Percentiles rank a stretch among this genome's conserved stretches.
Evolutionary conservation across 1,284 basidiomycete species (phyloP).

Genomic region (Stygiomarasmius scandens): DNA sequence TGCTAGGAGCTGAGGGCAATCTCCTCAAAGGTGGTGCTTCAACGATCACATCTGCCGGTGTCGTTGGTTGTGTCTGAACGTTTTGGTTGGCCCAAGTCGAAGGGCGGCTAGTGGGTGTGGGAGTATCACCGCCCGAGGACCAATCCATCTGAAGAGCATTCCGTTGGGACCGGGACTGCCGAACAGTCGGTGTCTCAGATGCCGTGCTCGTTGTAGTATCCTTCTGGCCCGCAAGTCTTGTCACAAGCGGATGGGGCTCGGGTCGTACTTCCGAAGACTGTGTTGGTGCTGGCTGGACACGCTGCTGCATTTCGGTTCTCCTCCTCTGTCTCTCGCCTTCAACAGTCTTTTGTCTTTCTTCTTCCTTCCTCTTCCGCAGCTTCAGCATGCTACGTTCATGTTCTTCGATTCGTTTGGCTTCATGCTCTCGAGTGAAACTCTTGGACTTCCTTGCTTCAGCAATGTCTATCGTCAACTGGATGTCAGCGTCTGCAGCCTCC

Average conservation of each 20-base stretch:
- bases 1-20: constrained; percentile 2
- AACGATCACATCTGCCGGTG: background rate
- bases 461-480: constrained; percentile 47
- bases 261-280: background rate
- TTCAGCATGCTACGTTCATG: constrained; percentile 51
- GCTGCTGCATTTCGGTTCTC: constrained; percentile 15
- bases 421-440: constrained; percentile 29
- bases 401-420: constrained; percentile 37
- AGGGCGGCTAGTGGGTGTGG: constrained; percentile 9
- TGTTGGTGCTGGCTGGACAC: background rate
- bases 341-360: constrained; percentile 50
- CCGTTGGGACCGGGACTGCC: background rate
- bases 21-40: constrained; percentile 10
- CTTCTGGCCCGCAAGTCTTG: background rate
- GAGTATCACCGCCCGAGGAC: constrained; percentile 14
- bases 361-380: constrained; percentile 50
- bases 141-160: constrained; percentile 12
- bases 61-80: background rate
- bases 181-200: constrained; percentile 16
- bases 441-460: constrained; percentile 23
- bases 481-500: constrained; percentile 49
- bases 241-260: background rate
- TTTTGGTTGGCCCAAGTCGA: constrained; percentile 10
- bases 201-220: background rate
- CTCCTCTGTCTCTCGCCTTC: constrained; percentile 45